A percentile compares a stretch with the other conserved stretches of the same genome.
Conservation (phyloP, 768 basidiomycete genomes). For the Candolleomyces eurysporus region DNA sequence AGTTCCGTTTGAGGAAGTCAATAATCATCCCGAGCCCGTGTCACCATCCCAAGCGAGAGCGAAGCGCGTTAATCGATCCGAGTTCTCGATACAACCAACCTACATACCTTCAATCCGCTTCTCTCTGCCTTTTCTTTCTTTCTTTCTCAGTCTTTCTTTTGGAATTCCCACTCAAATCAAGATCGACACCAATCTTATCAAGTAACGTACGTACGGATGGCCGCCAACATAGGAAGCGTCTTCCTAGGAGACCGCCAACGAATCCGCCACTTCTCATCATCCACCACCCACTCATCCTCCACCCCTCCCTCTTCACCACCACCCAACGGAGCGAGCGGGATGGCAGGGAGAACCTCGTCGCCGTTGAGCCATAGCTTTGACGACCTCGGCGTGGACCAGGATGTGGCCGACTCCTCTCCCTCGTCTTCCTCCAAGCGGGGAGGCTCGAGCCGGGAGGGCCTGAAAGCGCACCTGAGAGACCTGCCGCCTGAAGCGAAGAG, state of each 20-base stretch:
- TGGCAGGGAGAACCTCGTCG: conserved; percentile 15
- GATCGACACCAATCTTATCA: too few species aligned
- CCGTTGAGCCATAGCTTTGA: conserved; percentile 7
- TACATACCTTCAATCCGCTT: too few species aligned
- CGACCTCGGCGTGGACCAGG: conserved; percentile 5
- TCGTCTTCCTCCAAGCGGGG: not conserved
- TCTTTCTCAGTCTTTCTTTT: too few species aligned
- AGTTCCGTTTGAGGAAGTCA: too few species aligned
- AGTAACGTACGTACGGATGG: not conserved
- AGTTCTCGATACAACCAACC: too few species aligned
- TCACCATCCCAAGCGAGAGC: too few species aligned
- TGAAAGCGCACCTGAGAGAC: not conserved
- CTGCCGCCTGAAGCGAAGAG: conserved; percentile 18
- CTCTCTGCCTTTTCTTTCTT: too few species aligned
- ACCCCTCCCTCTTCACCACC: conserved; percentile 42
- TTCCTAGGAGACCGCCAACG: conserved; percentile 79
- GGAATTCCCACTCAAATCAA: too few species aligned
- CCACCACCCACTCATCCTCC: conserved; percentile 29
- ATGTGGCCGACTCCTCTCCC: not conserved
- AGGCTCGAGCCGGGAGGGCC: not conserved
- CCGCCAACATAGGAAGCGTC: conserved; percentile 64
- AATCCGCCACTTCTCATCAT: conserved; percentile 58
- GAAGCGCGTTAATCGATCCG: too few species aligned
- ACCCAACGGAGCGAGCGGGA: conserved; percentile 30
- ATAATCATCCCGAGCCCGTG: too few species aligned